Percentiles rank a stretch among this genome's conserved stretches.
Evolutionary conservation across 148 eudicot genomes (phyloP).

Genomic region (Fagopyrum esculentum): DNA sequence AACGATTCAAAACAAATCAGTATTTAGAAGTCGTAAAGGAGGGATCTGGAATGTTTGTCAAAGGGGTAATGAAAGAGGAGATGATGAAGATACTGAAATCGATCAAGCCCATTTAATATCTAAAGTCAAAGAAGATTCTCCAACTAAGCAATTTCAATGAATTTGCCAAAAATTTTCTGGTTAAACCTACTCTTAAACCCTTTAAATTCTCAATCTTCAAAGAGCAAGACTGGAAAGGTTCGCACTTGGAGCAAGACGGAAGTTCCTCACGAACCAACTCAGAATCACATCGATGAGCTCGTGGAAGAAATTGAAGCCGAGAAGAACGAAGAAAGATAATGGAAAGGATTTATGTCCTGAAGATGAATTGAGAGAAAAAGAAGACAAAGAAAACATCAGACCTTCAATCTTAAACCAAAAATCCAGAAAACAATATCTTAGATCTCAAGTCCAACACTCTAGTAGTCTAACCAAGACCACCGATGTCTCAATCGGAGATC

Average conservation of each 20-base stretch:
- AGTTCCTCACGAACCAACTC: slow-evolving; percentile 13
- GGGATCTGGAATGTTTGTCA: slow-evolving; percentile 31
- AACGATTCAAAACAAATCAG: not conserved
- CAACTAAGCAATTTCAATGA: slow-evolving; percentile 49
- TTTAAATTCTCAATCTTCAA: slow-evolving; percentile 6
- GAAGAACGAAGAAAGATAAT: slow-evolving; percentile 17
- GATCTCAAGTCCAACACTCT: slow-evolving; percentile 5
- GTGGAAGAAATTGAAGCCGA: slow-evolving; percentile 47
- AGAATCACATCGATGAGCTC: slow-evolving; percentile 24
- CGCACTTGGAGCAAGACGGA: not conserved
- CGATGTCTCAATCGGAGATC: slow-evolving; percentile 29
- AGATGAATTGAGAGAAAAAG: not conserved
- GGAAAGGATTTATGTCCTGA: not conserved
- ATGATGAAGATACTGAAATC: slow-evolving; percentile 73
- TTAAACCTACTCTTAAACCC: slow-evolving; percentile 30
- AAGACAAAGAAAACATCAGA: slow-evolving; percentile 50
- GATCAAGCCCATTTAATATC: slow-evolving; percentile 51
- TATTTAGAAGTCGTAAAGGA: not conserved
- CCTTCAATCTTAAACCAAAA: slow-evolving; percentile 17
- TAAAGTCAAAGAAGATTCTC: slow-evolving; percentile 57
- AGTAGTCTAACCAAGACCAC: not conserved
- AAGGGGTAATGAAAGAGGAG: slow-evolving; percentile 66
- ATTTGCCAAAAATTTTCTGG: slow-evolving; percentile 26
- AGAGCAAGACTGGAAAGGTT: slow-evolving; percentile 6
- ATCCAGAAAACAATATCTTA: not conserved